Evolutionary conservation across 2,329 filamentous ascomycete genomes (phyloP).

Genomic region (Immersiporthe knoxdaviesiana): DNA sequence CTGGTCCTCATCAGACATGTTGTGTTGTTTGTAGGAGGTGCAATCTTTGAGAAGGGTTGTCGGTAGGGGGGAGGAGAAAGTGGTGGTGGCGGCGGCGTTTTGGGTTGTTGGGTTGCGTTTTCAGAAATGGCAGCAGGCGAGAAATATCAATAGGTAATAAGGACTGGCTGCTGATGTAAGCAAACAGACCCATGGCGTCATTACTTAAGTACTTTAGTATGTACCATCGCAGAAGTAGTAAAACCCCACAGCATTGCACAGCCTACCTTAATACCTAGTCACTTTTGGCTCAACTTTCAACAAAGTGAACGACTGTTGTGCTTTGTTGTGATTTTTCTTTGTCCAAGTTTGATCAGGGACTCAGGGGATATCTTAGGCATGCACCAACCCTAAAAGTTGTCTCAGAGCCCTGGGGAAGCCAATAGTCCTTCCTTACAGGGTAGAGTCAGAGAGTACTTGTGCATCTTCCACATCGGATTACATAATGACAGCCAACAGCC

Average conservation of each 20-base stretch:
- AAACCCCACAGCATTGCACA: too few relatives aligned
- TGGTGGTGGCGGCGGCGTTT: not conserved
- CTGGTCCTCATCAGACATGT: constrained; percentile 53
- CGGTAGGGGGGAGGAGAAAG: not conserved
- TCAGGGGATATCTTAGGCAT: too few relatives aligned
- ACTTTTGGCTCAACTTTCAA: not conserved
- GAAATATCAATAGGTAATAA: not conserved
- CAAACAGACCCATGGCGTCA: not conserved
- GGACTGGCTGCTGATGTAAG: not conserved
- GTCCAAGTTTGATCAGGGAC: not conserved
- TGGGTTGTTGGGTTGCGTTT: not conserved
- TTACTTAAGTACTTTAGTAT: too few relatives aligned
- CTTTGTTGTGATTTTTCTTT: not conserved
- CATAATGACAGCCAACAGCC: not conserved
- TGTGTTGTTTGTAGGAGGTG: not conserved
- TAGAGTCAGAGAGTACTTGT: not conserved
- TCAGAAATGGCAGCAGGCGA: not conserved
- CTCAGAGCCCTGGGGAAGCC: not conserved
- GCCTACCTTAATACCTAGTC: not conserved
- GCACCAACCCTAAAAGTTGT: not conserved
- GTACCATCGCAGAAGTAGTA: too few relatives aligned
- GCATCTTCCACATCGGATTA: not conserved
- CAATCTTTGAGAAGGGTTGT: not conserved
- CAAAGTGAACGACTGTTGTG: not conserved
- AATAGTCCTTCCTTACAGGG: not conserved